These are phyloP conservation scores for Polygonum maritimum DNA, from an alignment of 148 eudicot genomes.

Conservation along the genomic window DNA sequence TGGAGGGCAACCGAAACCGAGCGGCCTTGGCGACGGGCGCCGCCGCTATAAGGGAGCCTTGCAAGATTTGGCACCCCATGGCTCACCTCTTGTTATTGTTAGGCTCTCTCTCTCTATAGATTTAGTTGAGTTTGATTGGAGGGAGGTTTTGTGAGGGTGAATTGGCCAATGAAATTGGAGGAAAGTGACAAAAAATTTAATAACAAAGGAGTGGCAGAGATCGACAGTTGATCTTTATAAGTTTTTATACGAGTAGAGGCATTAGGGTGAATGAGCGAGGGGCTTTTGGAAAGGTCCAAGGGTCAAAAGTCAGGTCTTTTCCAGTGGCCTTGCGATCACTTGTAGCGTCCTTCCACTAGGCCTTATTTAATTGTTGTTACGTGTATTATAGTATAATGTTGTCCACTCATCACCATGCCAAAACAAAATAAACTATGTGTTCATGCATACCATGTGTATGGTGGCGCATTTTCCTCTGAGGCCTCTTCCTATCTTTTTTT, in stretches of 20 bases:
- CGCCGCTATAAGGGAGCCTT: not conserved
- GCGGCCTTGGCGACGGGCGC: not conserved
- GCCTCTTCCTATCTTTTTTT: not conserved
- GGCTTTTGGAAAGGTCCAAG: not conserved
- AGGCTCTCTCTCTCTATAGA: not conserved
- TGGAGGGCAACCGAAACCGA: not conserved
- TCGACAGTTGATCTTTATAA: not conserved
- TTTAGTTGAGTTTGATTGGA: not conserved
- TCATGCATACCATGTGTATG: not conserved
- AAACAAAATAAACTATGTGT: no score
- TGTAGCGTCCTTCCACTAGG: not conserved
- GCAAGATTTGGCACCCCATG: conserved; percentile 3
- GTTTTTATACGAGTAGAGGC: no score
- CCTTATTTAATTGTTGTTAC: no score
- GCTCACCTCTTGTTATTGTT: not conserved
- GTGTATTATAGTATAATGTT: not conserved
- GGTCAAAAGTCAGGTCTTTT: not conserved
- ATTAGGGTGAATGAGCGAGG: no score
- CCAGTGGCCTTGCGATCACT: not conserved
- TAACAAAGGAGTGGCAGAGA: conserved; percentile 5
- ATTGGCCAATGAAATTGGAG: not conserved
- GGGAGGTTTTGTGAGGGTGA: not conserved
- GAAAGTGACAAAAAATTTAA: not conserved
- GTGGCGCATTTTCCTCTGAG: not conserved
- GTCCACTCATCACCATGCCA: not conserved